These are phyloP conservation scores for Dioscorea zingiberensis DNA, from an alignment of 106 monocot species.

Conservation along the genomic window DNA sequence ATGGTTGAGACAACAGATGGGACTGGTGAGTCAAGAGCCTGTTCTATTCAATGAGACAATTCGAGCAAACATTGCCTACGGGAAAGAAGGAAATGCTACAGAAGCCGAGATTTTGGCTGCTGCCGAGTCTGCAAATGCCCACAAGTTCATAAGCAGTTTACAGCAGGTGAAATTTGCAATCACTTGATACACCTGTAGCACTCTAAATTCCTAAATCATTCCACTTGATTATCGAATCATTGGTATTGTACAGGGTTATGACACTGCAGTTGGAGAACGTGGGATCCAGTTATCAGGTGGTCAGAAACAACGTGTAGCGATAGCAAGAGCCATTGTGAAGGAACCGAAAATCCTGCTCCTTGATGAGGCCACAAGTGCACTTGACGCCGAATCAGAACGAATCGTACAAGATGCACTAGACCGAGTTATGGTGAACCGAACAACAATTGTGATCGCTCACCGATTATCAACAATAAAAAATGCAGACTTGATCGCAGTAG, in stretches of 20 bases:
- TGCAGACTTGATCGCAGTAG: conserved; percentile 37
- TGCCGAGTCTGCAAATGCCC: conserved; percentile 13
- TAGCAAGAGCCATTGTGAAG: conserved; percentile 46
- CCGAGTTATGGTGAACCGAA: conserved; percentile 41
- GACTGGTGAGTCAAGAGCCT: conserved; percentile 17
- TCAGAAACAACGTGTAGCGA: conserved; percentile 44
- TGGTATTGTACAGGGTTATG: conserved; percentile 28
- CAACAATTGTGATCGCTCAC: conserved; percentile 37
- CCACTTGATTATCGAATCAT: no score
- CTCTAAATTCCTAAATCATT: no score
- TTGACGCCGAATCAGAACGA: conserved; percentile 46
- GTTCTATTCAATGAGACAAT: conserved; percentile 15
- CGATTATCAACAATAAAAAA: conserved; percentile 36
- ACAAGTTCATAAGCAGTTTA: conserved; percentile 15
- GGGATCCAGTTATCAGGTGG: conserved; percentile 43
- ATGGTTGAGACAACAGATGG: conserved; percentile 22
- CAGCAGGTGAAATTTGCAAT: conserved; percentile 5
- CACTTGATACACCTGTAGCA: no score
- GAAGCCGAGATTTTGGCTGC: conserved; percentile 16
- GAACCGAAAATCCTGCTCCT: conserved; percentile 37
- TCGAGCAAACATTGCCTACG: conserved; percentile 19
- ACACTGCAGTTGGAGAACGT: conserved; percentile 40
- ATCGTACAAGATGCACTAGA: conserved; percentile 43
- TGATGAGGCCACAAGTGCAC: conserved; percentile 52
- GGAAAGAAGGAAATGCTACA: conserved; percentile 15